Evolutionary conservation across 192 early-diverging fungal species (phyloP).

Genomic region (Rhizophagus sp.): DNA sequence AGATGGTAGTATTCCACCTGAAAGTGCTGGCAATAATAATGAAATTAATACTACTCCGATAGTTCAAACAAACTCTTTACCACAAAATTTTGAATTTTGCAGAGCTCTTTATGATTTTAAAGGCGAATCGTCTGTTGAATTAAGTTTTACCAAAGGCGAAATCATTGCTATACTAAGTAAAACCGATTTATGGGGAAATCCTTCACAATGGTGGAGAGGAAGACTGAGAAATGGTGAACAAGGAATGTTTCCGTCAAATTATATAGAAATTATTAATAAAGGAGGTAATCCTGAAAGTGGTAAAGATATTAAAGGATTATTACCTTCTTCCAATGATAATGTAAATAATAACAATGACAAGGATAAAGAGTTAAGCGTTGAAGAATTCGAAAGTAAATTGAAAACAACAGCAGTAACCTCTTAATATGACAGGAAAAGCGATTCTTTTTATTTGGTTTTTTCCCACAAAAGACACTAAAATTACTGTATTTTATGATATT

Average conservation of each 20-base stretch:
- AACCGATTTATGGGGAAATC: conserved; percentile 73
- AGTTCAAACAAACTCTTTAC: conserved; percentile 34
- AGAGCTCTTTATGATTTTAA: conserved; percentile 87
- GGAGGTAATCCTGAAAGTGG: conserved; percentile 26
- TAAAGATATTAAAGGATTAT: neutral
- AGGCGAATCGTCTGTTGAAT: conserved; percentile 73
- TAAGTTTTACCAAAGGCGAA: conserved; percentile 83
- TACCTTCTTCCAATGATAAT: neutral
- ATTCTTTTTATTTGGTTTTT: no score
- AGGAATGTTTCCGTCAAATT: conserved; percentile 91
- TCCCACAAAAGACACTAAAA: no score
- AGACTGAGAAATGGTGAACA: conserved; percentile 75
- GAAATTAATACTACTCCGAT: conserved; percentile 17
- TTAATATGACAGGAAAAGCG: neutral
- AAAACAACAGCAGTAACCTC: neutral
- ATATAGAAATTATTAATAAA: conserved; percentile 88
- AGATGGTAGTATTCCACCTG: conserved; percentile 33
- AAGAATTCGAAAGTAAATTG: conserved; percentile 24
- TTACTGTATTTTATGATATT: no score
- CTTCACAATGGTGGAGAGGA: conserved; percentile 92
- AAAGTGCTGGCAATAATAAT: conserved; percentile 29
- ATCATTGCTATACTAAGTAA: conserved; percentile 88
- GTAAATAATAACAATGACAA: neutral
- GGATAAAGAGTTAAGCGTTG: neutral
- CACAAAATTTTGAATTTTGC: conserved; percentile 79